phyloP scores from a whole-genome alignment of 257 asterid species.

The Penstemon barbatus region DNA sequence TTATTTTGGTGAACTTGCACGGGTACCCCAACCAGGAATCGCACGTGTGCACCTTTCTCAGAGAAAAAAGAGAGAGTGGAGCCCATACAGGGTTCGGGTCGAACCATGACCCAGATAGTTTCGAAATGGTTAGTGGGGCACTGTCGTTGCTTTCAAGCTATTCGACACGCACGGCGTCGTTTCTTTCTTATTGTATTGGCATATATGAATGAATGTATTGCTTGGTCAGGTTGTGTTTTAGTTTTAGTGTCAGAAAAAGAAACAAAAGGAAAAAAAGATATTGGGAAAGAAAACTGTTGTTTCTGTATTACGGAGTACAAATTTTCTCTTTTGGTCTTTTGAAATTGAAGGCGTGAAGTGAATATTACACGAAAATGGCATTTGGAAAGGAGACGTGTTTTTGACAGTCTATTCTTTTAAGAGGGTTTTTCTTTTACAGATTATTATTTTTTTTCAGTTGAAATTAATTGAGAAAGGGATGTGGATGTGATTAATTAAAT shows the following conservation, averaged over 20 bases:
- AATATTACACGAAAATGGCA: too few relatives aligned
- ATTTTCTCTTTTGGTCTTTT: background rate
- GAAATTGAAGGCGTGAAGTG: background rate
- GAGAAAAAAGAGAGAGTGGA: conserved; percentile 24
- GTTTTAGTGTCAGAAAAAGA: conserved; percentile 2
- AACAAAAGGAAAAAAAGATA: background rate
- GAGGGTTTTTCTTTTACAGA: background rate
- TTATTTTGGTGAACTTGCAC: conserved; percentile 33
- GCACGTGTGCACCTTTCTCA: conserved; percentile 55
- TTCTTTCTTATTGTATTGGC: background rate
- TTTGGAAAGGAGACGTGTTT: too few relatives aligned
- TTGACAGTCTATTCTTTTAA: conserved; percentile 37
- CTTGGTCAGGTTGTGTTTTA: background rate
- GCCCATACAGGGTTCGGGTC: too few relatives aligned
- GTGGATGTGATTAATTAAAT: background rate
- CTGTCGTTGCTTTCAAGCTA: conserved; percentile 39
- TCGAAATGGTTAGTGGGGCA: conserved; percentile 15
- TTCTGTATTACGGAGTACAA: too few relatives aligned
- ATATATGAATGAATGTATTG: background rate
- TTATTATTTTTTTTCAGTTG: too few relatives aligned
- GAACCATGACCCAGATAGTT: conserved; percentile 7
- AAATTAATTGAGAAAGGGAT: conserved; percentile 24
- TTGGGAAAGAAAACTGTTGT: background rate
- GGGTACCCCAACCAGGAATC: conserved; percentile 35
- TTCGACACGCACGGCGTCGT: conserved; percentile 48